Evolutionary conservation across 305 asterid genomes (phyloP).

Genomic region (Fraxinus ornus): DNA sequence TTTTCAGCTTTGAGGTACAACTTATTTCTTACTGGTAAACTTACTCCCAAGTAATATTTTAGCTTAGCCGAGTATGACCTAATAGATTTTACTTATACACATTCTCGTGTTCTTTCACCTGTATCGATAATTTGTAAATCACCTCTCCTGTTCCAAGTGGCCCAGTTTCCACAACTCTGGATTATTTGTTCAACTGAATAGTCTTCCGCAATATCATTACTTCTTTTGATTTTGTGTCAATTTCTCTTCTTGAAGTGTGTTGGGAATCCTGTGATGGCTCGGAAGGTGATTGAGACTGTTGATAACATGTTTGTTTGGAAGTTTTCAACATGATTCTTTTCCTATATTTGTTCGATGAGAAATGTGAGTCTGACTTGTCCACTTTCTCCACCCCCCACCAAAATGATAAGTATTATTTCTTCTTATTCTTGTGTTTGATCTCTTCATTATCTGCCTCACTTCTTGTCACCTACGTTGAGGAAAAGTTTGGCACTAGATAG

Average conservation of each 20-base stretch:
- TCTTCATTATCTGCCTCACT: neutral
- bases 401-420: neutral
- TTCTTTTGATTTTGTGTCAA: neutral
- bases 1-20: neutral
- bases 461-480: neutral
- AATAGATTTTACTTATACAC: neutral
- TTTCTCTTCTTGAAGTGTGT: neutral
- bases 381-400: neutral
- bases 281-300: neutral
- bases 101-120: neutral
- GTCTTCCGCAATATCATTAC: neutral
- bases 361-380: neutral
- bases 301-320: neutral
- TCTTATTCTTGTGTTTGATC: neutral
- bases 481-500: neutral
- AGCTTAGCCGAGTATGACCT: neutral
- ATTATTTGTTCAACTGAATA: neutral
- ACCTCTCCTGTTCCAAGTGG: neutral
- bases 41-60: neutral
- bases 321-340: neutral
- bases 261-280: neutral
- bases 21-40: neutral
- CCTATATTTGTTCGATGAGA: neutral
- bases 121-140: neutral
- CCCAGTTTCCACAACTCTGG: neutral